Evolutionary conservation across 2,329 filamentous ascomycete genomes (phyloP).

Genomic region (Fusarium proliferatum): DNA sequence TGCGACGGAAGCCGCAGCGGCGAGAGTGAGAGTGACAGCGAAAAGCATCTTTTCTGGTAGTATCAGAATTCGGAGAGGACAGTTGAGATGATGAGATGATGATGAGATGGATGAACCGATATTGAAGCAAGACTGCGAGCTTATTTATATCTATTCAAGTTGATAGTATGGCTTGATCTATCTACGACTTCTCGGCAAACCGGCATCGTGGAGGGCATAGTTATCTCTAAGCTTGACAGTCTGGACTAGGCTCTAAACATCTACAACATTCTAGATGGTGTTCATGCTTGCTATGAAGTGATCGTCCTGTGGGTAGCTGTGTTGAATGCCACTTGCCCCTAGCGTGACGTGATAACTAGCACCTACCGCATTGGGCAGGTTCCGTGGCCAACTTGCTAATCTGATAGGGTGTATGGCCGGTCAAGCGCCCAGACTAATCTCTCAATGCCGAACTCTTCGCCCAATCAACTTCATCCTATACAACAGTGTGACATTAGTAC

Average conservation of each 20-base stretch:
- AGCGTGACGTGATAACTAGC: background rate
- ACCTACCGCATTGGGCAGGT: background rate
- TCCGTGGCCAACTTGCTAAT: background rate
- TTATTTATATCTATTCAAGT: background rate
- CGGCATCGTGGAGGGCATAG: background rate
- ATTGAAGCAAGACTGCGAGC: no score
- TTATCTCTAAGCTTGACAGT: rapidly evolving
- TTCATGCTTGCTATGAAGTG: background rate
- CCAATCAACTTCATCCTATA: background rate
- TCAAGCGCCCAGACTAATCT: background rate
- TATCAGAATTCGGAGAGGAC: no score
- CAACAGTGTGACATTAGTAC: background rate
- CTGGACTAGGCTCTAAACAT: rapidly evolving
- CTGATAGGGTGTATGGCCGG: background rate
- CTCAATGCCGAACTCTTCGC: background rate
- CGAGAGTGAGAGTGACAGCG: background rate
- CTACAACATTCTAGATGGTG: background rate
- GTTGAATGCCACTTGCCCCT: background rate
- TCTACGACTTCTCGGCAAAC: background rate
- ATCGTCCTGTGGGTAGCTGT: background rate
- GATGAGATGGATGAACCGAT: background rate
- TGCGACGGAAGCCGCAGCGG: background rate
- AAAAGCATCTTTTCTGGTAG: background rate
- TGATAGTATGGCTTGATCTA: background rate
- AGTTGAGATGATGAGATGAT: background rate